These are phyloP conservation scores for Mortierella alpina DNA, from an alignment of 192 early-diverging fungal species.

Conservation along the genomic window DNA sequence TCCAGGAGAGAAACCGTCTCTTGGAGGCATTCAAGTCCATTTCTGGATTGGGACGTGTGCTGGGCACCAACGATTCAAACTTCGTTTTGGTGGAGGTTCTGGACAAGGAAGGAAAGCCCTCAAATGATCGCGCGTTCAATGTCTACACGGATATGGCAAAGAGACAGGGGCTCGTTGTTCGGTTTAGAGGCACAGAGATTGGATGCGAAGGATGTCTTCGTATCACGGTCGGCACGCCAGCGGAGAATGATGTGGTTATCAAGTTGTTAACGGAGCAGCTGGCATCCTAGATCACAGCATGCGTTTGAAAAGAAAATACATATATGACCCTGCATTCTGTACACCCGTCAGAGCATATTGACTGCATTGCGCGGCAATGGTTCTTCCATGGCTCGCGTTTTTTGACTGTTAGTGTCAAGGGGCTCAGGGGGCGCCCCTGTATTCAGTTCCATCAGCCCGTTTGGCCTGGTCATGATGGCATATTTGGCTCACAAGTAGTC, in stretches of 20 bases:
- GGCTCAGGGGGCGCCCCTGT: too few species aligned
- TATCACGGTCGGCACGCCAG: slow-evolving; percentile 90
- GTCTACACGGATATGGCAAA: slow-evolving; percentile 91
- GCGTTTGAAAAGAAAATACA: too few species aligned
- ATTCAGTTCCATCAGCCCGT: too few species aligned
- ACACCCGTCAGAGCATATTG: too few species aligned
- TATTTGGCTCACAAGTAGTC: too few species aligned
- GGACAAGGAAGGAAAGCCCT: slow-evolving; percentile 65
- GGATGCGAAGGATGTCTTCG: slow-evolving; percentile 95
- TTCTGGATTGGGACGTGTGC: slow-evolving; percentile 74
- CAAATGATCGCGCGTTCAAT: slow-evolving; percentile 75
- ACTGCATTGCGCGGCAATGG: too few species aligned
- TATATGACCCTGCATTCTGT: too few species aligned
- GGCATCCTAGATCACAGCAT: slow-evolving; percentile 4
- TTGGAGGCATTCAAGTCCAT: slow-evolving; percentile 72
- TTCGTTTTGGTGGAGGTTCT: slow-evolving; percentile 92
- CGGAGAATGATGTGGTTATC: slow-evolving; percentile 83
- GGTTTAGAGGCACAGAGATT: slow-evolving; percentile 91
- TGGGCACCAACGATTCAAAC: slow-evolving; percentile 94
- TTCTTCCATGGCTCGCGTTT: too few species aligned
- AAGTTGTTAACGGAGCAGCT: slow-evolving; percentile 59
- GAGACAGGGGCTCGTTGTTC: slow-evolving; percentile 87
- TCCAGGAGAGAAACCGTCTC: slow-evolving; percentile 74
- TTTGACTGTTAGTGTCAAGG: too few species aligned
- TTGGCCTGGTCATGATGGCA: too few species aligned